A percentile compares a stretch with the other conserved stretches of the same genome.
Evolutionary conservation across 2,329 filamentous ascomycete species (phyloP).

Genomic region (Penicillium polonicum): DNA sequence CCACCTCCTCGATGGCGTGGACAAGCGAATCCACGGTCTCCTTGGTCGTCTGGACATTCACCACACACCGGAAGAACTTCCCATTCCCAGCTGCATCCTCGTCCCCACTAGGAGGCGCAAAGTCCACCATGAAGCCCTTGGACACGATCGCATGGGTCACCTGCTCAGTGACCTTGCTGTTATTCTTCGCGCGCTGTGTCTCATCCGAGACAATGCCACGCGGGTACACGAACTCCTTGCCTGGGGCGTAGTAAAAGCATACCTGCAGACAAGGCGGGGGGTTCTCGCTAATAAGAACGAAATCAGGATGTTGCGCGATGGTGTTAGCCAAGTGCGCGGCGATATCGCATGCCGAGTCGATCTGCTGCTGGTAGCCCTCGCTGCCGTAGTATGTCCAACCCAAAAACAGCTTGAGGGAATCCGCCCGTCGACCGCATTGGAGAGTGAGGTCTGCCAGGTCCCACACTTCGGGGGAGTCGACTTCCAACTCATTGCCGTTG

Average conservation of each 20-base stretch:
- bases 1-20: conserved; percentile 55
- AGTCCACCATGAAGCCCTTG: conserved; percentile 69
- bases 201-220: conserved; percentile 35
- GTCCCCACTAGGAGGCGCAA: conserved; percentile 53
- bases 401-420: conserved; percentile 82
- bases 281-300: conserved; percentile 70
- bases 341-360: conserved; percentile 70
- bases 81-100: conserved; percentile 55
- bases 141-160: conserved; percentile 56
- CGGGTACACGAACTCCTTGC: conserved; percentile 49
- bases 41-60: conserved; percentile 60
- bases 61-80: conserved; percentile 67
- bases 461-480: conserved; percentile 62
- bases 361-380: conserved; percentile 66
- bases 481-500: conserved; percentile 25
- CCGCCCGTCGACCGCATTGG: conserved; percentile 85
- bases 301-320: conserved; percentile 57
- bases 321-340: conserved; percentile 67
- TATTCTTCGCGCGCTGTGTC: conserved; percentile 44
- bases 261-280: conserved; percentile 89
- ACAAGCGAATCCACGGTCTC: conserved; percentile 64
- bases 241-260: conserved; percentile 82
- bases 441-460: conserved; percentile 90
- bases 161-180: conserved; percentile 56
- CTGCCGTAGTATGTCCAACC: conserved; percentile 87